These are phyloP conservation scores for Trichoderma hamatum DNA, from an alignment of 2,329 filamentous ascomycete genomes.

Conservation along the genomic window DNA sequence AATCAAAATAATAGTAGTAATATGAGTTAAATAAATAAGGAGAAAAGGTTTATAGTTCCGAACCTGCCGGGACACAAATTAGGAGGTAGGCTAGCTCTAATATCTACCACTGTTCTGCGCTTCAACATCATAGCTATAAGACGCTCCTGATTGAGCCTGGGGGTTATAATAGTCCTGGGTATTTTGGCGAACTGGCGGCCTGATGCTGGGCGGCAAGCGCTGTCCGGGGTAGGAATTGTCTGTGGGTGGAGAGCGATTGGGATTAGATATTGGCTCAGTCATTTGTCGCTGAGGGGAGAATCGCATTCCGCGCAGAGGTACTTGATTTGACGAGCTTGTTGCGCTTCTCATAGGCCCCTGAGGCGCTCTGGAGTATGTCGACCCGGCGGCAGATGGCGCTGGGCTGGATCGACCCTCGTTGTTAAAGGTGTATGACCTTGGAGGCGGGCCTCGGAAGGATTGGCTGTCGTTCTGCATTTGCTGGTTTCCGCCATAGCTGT, in stretches of 20 bases:
- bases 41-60: slow-evolving; percentile 15
- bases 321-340: slow-evolving; percentile 48
- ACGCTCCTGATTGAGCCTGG: slow-evolving; percentile 21
- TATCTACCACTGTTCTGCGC: slow-evolving; percentile 39
- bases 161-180: neutral
- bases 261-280: slow-evolving; percentile 47
- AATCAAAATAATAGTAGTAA: slow-evolving; percentile 3
- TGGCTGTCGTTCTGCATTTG: slow-evolving; percentile 27
- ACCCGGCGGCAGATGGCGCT: slow-evolving; percentile 30
- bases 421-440: slow-evolving; percentile 12
- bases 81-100: slow-evolving; percentile 30
- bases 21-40: slow-evolving; percentile 9
- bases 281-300: slow-evolving; percentile 49
- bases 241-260: slow-evolving; percentile 35
- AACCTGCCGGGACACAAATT: slow-evolving; percentile 20
- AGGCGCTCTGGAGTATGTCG: slow-evolving; percentile 30
- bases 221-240: slow-evolving; percentile 34
- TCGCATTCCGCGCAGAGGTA: slow-evolving; percentile 31
- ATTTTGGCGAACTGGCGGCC: slow-evolving; percentile 13
- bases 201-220: slow-evolving; percentile 34
- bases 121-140: slow-evolving; percentile 45
- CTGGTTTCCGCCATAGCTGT: slow-evolving; percentile 33
- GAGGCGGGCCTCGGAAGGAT: slow-evolving; percentile 15
- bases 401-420: slow-evolving; percentile 20
- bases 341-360: slow-evolving; percentile 42